A percentile compares a stretch with the other conserved stretches of the same genome.
phyloP scores from a whole-genome alignment of 805 yeast species.

The Groenewaldozyma tartarivorans region DNA sequence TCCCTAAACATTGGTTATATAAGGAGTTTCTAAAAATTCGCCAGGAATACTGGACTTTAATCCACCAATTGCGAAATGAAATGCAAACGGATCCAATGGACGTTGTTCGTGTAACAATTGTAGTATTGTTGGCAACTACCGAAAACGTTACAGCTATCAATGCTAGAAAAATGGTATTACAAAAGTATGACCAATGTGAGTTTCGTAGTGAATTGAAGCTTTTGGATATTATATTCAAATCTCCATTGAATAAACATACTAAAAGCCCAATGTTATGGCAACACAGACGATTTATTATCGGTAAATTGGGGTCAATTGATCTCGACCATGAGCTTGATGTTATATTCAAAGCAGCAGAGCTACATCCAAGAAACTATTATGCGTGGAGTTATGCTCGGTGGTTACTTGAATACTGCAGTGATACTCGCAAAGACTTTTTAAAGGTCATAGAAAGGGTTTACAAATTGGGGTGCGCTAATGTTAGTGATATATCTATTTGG shows the following conservation, averaged over 20 bases:
- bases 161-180: conserved; percentile 18
- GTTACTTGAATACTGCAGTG: conserved; percentile 11
- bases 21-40: conserved; percentile 12
- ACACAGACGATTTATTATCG: conserved; percentile 27
- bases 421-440: not conserved
- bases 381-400: conserved; percentile 36
- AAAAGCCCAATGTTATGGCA: conserved; percentile 33
- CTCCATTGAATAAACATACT: conserved; percentile 28
- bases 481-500: conserved; percentile 28
- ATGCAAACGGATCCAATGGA: not conserved
- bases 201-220: conserved; percentile 25
- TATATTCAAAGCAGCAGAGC: conserved; percentile 28
- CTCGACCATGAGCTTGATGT: conserved; percentile 18
- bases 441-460: conserved; percentile 11
- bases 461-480: conserved; percentile 15
- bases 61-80: not conserved
- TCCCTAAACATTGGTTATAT: conserved; percentile 13
- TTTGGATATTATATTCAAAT: conserved; percentile 21
- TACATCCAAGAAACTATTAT: conserved; percentile 41
- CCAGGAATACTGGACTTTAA: conserved; percentile 1
- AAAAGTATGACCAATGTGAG: not conserved
- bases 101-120: conserved; percentile 9
- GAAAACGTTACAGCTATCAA: conserved; percentile 25
- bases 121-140: conserved; percentile 23
- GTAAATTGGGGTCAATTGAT: not conserved